Evolutionary conservation across 768 basidiomycete species (phyloP).

Genomic region (Termitomyces sp.): DNA sequence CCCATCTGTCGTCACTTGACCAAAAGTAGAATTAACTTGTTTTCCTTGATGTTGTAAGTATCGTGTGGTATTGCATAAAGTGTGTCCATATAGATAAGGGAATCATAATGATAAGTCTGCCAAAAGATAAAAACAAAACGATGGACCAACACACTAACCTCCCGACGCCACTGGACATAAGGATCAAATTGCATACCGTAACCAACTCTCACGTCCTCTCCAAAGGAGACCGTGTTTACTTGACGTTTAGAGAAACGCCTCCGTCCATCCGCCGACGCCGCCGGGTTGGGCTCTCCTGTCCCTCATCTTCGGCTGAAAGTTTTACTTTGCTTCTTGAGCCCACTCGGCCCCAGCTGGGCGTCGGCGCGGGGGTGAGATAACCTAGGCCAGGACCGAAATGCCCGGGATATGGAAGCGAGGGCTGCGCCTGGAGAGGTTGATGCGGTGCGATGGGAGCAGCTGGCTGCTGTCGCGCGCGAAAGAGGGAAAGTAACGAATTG

Average conservation of each 20-base stretch:
- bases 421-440: slow-evolving; percentile 23
- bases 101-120: background rate
- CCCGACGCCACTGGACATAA: background rate
- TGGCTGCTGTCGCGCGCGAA: slow-evolving; percentile 61
- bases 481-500: slow-evolving; percentile 74
- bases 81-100: background rate
- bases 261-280: slow-evolving; percentile 49
- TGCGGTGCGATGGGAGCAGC: slow-evolving; percentile 25
- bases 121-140: background rate
- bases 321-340: slow-evolving; percentile 30
- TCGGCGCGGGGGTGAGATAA: slow-evolving; percentile 47
- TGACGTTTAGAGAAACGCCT: slow-evolving; percentile 49
- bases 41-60: background rate
- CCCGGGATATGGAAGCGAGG: slow-evolving; percentile 34
- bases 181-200: background rate
- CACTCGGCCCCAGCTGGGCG: slow-evolving; percentile 40
- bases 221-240: slow-evolving; percentile 23
- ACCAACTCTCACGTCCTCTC: too few relatives aligned
- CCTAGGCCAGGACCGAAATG: slow-evolving; percentile 32
- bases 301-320: slow-evolving; percentile 28
- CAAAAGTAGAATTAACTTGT: background rate
- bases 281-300: slow-evolving; percentile 40
- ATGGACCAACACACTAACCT: background rate
- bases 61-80: background rate
- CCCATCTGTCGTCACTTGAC: background rate